Conservation (phyloP, 352 stramenopile genomes). For the Pythium apleroticum region DNA sequence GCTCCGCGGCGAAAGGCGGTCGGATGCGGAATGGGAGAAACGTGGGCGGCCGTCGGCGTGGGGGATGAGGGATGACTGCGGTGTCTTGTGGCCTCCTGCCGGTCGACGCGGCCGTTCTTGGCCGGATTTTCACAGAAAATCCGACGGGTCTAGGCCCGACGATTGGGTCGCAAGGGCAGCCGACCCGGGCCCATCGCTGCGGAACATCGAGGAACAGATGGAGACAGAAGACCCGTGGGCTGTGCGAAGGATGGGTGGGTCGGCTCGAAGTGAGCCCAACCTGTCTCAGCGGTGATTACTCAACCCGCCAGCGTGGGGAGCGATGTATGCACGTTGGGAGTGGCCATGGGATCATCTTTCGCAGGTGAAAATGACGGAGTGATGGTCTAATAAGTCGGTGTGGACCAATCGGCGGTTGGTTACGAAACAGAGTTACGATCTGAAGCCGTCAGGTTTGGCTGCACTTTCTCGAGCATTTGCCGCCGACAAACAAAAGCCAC, state of each 20-base stretch:
- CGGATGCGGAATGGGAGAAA: not conserved
- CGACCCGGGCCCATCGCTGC: not conserved
- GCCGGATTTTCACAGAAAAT: not conserved
- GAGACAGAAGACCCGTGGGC: not conserved
- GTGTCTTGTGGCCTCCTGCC: too few relatives aligned
- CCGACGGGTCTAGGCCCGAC: not conserved
- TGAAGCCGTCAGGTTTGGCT: too few relatives aligned
- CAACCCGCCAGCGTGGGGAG: not conserved
- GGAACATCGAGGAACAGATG: not conserved
- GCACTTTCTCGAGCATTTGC: too few relatives aligned
- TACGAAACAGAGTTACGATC: not conserved
- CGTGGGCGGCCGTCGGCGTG: not conserved
- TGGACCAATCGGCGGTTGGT: too few relatives aligned
- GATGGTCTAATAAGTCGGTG: not conserved
- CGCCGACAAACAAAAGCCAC: too few relatives aligned
- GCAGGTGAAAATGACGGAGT: not conserved
- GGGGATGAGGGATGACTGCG: not conserved
- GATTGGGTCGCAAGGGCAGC: not conserved
- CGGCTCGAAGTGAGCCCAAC: not conserved
- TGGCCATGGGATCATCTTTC: not conserved
- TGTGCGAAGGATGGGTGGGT: not conserved
- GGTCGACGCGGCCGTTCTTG: conserved; percentile 4
- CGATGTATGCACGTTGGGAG: not conserved
- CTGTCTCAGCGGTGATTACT: conserved; percentile 22
- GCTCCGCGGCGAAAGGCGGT: not conserved